Evolutionary conservation across 192 early-diverging fungal species (phyloP), one percentile per base, ranked within the genome.

Genomic region (Phycomyces nitens): DNA sequence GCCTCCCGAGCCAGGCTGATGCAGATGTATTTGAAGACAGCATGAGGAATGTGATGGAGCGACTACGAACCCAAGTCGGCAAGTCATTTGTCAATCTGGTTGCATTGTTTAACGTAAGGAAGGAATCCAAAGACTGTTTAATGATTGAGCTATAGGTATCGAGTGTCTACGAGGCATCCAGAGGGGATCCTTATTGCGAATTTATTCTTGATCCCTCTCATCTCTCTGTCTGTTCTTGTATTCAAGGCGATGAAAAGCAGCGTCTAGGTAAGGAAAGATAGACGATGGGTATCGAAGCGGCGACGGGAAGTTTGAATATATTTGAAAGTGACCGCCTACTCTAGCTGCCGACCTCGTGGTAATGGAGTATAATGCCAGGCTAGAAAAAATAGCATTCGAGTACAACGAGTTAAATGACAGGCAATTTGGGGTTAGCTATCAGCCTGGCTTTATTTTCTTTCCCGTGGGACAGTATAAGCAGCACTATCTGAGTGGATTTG

Each of bases 81-180:
- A 68, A 72, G 20, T 54, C 76, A 0, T 82, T 82, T 72, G 80
- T 82, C n/a, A 82, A 82, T 51, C 55, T 82, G 21, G 71, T 79
- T 6, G 80, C 68, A 15, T 67, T 82, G 34, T 82, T 82, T 61
- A 76, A 79, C 57, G 80, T 77, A 66, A 65, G 66, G 40, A 44
- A 14, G 5, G 22, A 12, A 38, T 7, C 7, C 1, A 4, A 14
- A 53, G 1, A 10, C 9, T 4, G n/a, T n/a, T 10, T 53, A 20
- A 38, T 61, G 9, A 18, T 53, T 69, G 12, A 14, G n/a, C 16
- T 23, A 21, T 50, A 75, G 73, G 73, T 75, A 10, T 75, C 75
- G 1, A 53, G 75, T 20, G 77, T 82, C n/a, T 79, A 79, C 65
- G 77, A 82, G 7, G 75, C 76, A 9, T 75, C 80, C 8, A 64